A percentile compares a stretch with the other conserved stretches of the same genome.
Conservation (phyloP, 78 protist species). For the Chrysochromulina tobinii region DNA sequence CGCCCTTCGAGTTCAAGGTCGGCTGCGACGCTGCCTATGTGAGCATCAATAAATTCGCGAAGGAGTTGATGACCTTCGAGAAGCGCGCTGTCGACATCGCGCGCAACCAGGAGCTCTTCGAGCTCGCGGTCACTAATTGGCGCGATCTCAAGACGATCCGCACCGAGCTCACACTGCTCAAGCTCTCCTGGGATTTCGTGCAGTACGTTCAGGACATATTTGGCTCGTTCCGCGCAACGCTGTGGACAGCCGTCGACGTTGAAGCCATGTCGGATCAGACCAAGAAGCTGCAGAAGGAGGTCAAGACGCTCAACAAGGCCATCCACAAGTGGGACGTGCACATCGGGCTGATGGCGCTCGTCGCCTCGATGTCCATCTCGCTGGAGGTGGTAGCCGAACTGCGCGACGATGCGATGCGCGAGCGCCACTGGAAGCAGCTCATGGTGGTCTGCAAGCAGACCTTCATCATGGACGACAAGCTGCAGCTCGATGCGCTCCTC, state of each 20-base stretch:
- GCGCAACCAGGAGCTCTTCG: slow-evolving; percentile 56
- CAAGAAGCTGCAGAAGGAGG: slow-evolving; percentile 48
- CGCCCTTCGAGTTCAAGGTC: background rate
- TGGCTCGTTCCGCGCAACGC: slow-evolving; percentile 42
- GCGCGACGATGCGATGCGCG: slow-evolving; percentile 73
- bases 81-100: background rate
- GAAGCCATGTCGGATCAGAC: slow-evolving; percentile 52
- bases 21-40: slow-evolving; percentile 40
- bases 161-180: slow-evolving; percentile 23
- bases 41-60: background rate
- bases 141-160: slow-evolving; percentile 26
- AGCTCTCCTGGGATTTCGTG: slow-evolving; percentile 75
- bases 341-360: slow-evolving; percentile 55
- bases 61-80: background rate
- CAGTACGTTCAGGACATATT: slow-evolving; percentile 28
- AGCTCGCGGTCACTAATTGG: slow-evolving; percentile 35
- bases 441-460: slow-evolving; percentile 49
- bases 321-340: slow-evolving; percentile 45
- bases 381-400: slow-evolving; percentile 77
- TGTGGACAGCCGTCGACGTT: slow-evolving; percentile 66
- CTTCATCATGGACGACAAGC: slow-evolving; percentile 54
- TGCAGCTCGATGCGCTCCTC: slow-evolving; percentile 67
- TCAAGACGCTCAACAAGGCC: background rate
- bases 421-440: slow-evolving; percentile 87
- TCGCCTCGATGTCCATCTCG: slow-evolving; percentile 60